Conservation (phyloP, 2,329 filamentous ascomycete genomes). For the Nigrospora oryzae region DNA sequence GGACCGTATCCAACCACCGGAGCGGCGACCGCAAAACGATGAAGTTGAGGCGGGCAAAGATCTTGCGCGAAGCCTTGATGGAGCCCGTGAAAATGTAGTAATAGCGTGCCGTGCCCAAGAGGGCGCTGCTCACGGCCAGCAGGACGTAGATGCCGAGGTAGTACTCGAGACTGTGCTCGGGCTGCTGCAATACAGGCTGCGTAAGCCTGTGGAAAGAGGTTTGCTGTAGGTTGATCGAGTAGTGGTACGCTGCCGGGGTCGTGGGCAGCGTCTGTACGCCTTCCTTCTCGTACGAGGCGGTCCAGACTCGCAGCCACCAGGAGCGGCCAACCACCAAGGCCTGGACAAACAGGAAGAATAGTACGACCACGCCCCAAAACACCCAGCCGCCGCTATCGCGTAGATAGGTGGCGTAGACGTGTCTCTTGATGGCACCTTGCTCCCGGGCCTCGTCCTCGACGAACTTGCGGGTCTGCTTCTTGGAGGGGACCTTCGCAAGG, state of each 20-base stretch:
- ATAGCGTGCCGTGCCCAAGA: conserved; percentile 55
- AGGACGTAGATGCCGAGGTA: conserved; percentile 62
- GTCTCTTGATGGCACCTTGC: conserved; percentile 57
- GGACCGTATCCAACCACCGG: conserved; percentile 75
- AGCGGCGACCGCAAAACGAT: conserved; percentile 63
- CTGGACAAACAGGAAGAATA: conserved; percentile 47
- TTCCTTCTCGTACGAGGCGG: conserved; percentile 31
- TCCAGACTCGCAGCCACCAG: conserved; percentile 61
- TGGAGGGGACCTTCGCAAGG: conserved; percentile 41
- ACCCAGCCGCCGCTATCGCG: conserved; percentile 53
- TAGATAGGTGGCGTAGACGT: conserved; percentile 62
- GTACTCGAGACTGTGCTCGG: conserved; percentile 38
- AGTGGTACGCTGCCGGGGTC: conserved; percentile 27
- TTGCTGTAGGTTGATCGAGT: conserved; percentile 38
- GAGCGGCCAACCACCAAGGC: conserved; percentile 46
- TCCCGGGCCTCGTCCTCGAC: conserved; percentile 69
- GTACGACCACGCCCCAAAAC: conserved; percentile 48
- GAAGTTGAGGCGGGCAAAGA: conserved; percentile 61
- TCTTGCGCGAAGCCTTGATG: conserved; percentile 56
- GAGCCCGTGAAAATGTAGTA: conserved; percentile 56
- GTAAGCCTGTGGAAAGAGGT: conserved; percentile 30
- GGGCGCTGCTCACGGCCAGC: conserved; percentile 46
- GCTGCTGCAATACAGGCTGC: conserved; percentile 15
- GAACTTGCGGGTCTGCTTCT: conserved; percentile 55
- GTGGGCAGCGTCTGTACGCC: conserved; percentile 9